Evolutionary conservation across 2,329 filamentous ascomycete genomes (phyloP).

Genomic region (Fusarium proliferatum): DNA sequence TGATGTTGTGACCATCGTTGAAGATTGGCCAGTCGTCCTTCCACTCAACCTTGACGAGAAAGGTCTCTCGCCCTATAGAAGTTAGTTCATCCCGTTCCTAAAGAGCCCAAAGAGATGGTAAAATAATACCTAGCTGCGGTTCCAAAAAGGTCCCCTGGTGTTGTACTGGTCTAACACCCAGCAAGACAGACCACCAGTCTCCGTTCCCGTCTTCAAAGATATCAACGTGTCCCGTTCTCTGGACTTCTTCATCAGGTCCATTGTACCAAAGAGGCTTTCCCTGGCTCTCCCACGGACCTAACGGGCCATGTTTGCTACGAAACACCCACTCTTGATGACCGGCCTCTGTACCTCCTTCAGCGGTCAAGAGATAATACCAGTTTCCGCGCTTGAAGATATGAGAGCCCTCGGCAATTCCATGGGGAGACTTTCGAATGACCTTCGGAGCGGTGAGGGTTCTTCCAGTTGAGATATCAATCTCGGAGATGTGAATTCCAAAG

Average conservation of each 20-base stretch:
- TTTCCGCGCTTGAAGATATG: constrained; percentile 41
- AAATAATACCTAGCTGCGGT: constrained; percentile 38
- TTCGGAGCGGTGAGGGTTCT: constrained; percentile 51
- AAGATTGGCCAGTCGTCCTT: constrained; percentile 42
- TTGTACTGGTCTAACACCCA: constrained; percentile 36
- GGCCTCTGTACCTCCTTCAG: constrained; percentile 43
- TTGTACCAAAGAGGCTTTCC: constrained; percentile 50
- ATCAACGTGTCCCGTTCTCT: constrained; percentile 50
- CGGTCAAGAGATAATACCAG: constrained; percentile 43
- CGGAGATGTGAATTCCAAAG: constrained; percentile 61
- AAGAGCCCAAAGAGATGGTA: fast-evolving
- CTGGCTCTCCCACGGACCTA: constrained; percentile 61
- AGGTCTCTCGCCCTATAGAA: constrained; percentile 38
- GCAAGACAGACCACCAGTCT: constrained; percentile 40
- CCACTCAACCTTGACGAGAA: constrained; percentile 43
- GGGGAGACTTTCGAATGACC: constrained; percentile 51
- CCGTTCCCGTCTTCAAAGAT: constrained; percentile 40
- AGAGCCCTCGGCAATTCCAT: constrained; percentile 57
- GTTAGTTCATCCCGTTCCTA: neutral
- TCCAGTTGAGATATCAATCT: constrained; percentile 57
- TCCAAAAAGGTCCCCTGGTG: constrained; percentile 25
- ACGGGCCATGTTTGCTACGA: constrained; percentile 55
- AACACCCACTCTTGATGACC: constrained; percentile 65
- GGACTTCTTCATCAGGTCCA: constrained; percentile 58
- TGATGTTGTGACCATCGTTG: constrained; percentile 40